Evolutionary conservation across 768 basidiomycete species (phyloP), one percentile per base, ranked within the genome.

Genomic region (Tylopilus felleus): DNA sequence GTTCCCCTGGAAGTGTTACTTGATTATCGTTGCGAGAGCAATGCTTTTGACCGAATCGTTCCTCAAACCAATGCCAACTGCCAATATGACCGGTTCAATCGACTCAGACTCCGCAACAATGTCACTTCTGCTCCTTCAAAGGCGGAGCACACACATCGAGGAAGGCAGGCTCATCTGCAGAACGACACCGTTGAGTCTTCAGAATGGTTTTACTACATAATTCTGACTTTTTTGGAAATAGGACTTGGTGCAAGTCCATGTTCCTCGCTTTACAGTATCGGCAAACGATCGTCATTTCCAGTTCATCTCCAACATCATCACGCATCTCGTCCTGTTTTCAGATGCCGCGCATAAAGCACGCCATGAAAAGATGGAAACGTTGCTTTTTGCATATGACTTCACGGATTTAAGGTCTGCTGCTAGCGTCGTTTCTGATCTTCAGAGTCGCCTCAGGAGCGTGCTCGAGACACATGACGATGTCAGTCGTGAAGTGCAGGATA

Each of bases 61-160:
- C 89, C 92, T 3, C 90, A 92, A 69, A 92, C 94, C 0, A 84
- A 90, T 53, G 90, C 89, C 1, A 84, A 80, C 5, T 82, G 96
- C 56, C 88, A 85, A 44, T 93, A 94, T 66, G 95, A 98, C 77
- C 93, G 91, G 67, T 96, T 96, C 75, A 98, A 98, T 71, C 86
- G 88, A 39, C 79, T 97, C 9, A 85, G 95, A 33, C 73, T 94
- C 48, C 85, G 86, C 41, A 91, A 85, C 60, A 83, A 81, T 56
- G 72, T 86, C 28, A 83, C 85, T 29, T 80, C 83, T 12, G 74
- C 77, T 29, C 66, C 71, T 12, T 67, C 74, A 16, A 77, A 81
- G n/a, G 71, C 73, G 36, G 67, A 68, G 40, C 64, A 69, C 19
- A 46, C 57, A 8, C 65, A 69, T 21, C 49, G 43, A 51, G 53